Conservation (phyloP, 768 basidiomycete species). For the Dioszegia crocea region DNA sequence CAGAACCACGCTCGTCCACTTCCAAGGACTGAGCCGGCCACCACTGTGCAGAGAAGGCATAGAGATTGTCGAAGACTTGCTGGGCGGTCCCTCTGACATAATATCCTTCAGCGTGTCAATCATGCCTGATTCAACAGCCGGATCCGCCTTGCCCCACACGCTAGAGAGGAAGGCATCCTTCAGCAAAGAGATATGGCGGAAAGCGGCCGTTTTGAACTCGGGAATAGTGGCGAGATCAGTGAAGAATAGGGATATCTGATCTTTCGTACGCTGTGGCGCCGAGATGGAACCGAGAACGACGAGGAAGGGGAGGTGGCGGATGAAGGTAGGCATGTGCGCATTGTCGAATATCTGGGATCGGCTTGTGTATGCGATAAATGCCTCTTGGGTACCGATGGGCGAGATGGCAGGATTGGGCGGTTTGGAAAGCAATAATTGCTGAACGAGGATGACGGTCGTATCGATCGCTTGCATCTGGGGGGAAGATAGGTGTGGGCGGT, state of each 20-base stretch:
- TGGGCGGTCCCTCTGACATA: conserved; percentile 32
- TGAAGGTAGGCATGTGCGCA: conserved; percentile 20
- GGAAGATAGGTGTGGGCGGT: conserved; percentile 11
- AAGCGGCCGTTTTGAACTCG: conserved; percentile 43
- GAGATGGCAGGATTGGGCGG: conserved; percentile 21
- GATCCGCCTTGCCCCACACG: conserved; percentile 32
- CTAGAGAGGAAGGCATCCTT: conserved; percentile 42
- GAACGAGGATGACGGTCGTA: conserved; percentile 19
- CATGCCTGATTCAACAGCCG: conserved; percentile 35
- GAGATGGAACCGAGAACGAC: conserved; percentile 22
- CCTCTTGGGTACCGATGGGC: conserved; percentile 18
- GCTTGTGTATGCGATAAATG: conserved; percentile 27
- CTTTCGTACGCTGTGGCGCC: conserved; percentile 9
- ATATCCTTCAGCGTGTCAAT: conserved; percentile 42
- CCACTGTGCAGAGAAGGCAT: conserved; percentile 1
- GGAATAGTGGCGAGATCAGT: conserved; percentile 28
- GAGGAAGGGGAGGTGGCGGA: conserved; percentile 39
- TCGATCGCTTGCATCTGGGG: conserved; percentile 19
- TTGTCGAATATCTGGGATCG: conserved; percentile 26
- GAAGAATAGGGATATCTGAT: conserved; percentile 15
- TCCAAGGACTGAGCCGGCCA: conserved; percentile 38
- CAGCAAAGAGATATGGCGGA: conserved; percentile 38
- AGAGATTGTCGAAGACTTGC: background rate
- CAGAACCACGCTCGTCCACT: conserved; percentile 43
- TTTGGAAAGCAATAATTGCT: conserved; percentile 27